Percentiles rank a stretch among this genome's conserved stretches.
Evolutionary conservation across 176 grass and related monocot species (phyloP).

Genomic region (Canna indica): DNA sequence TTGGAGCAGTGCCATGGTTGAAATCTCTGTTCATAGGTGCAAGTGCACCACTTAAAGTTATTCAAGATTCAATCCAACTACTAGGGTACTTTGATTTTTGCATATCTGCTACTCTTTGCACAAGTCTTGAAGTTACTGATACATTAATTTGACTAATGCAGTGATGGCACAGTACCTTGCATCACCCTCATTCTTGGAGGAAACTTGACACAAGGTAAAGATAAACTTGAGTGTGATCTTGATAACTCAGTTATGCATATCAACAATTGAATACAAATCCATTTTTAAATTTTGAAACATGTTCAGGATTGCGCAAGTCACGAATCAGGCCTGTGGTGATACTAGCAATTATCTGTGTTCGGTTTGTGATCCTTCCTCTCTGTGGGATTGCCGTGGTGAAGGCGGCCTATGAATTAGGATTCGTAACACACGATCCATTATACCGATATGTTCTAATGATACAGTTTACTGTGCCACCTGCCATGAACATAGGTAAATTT

Average conservation of each 20-base stretch:
- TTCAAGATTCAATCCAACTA: conserved; percentile 32
- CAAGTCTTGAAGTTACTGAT: not conserved
- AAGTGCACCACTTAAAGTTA: conserved; percentile 33
- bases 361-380: conserved; percentile 51
- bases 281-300: not conserved
- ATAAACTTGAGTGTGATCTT: not conserved
- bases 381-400: conserved; percentile 53
- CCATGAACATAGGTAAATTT: conserved; percentile 70
- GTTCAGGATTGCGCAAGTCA: conserved; percentile 54
- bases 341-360: conserved; percentile 43
- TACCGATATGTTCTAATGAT: conserved; percentile 80
- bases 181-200: conserved; percentile 17
- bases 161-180: conserved; percentile 16
- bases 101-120: no score
- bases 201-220: conserved; percentile 9
- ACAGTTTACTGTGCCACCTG: conserved; percentile 74
- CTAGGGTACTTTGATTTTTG: not conserved
- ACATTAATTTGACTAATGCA: not conserved
- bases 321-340: conserved; percentile 35
- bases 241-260: not conserved
- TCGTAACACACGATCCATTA: conserved; percentile 54
- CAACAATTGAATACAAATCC: not conserved
- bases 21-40: conserved; percentile 32
- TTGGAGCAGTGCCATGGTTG: conserved; percentile 40
- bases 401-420: conserved; percentile 39